phyloP scores from a whole-genome alignment of 2,329 filamentous ascomycete species.

The Botrytis hyacinthi region DNA sequence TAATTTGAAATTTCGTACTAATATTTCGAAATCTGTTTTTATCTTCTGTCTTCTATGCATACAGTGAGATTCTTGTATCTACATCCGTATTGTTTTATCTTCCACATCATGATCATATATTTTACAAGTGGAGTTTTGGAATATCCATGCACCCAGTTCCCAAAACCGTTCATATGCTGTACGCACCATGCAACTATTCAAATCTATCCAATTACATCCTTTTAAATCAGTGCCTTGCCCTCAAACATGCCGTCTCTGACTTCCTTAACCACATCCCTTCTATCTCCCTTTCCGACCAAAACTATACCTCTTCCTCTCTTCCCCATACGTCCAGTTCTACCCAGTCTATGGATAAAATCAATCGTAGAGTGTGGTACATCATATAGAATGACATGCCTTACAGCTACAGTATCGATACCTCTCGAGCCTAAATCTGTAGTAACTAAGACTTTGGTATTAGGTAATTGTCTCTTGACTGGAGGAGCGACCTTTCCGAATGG shows the following conservation, averaged over 20 bases:
- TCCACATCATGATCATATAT: not conserved
- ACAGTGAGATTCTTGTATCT: not conserved
- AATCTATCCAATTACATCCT: conserved; percentile 19
- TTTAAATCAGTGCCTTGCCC: conserved; percentile 70
- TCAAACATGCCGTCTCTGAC: conserved; percentile 87
- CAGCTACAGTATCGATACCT: conserved; percentile 90
- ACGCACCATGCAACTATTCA: not conserved
- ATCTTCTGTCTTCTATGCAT: not conserved
- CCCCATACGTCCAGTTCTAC: conserved; percentile 89
- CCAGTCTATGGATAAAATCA: conserved; percentile 95
- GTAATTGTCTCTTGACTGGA: conserved; percentile 44
- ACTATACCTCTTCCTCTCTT: conserved; percentile 86
- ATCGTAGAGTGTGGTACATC: conserved; percentile 98
- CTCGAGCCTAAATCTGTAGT: conserved; percentile 90
- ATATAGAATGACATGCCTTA: conserved; percentile 88
- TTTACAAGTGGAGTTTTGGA: not conserved
- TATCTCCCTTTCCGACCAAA: conserved; percentile 82
- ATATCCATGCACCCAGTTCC: not conserved
- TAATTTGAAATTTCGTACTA: not conserved
- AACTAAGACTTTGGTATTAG: conserved; percentile 86
- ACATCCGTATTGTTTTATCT: not conserved
- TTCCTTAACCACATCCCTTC: conserved; percentile 86
- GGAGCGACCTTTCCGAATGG: conserved; percentile 33
- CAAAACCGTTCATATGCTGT: not conserved
- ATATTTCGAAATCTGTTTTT: not conserved